Base-by-base conservation (phyloP, 2,329 filamentous ascomycete species). In the Hypoxylon sp. region DNA sequence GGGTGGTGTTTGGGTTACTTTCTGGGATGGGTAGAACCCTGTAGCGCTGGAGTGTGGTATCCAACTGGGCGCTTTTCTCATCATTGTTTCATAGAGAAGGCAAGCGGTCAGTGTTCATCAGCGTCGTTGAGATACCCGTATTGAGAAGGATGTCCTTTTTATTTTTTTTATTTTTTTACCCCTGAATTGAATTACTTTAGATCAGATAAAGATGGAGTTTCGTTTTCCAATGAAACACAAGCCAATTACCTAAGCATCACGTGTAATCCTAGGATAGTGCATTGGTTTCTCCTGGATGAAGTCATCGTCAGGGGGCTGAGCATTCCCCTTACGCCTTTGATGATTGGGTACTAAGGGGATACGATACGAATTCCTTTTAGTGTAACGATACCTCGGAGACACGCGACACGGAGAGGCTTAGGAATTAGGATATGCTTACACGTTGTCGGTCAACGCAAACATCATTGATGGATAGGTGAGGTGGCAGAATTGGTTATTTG, bases 281-380 rank as follows among this genome's bases (percentile, higher is more conserved):
- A 45, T 3, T 9, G 20, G 25, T 16, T 16, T 40, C 19, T 12
- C n/a, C 21, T 12, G 19, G n/a, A 54, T 57, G 54, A 57, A 51
- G 54, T 57, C 54, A 54, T 57, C 32, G 21, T 16, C 32, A 46
- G n/a, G 34, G 44, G 35, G 37, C 32, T 47, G 27, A 47, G 36
- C 25, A 48, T 53, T 52, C 9, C 5, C 21, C 21, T 25, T 25
- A 51, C 35, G 29, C 17, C 43, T 11, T 32, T 4, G 17, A 41
- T 43, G 36, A 45, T 37, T 47, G 21, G 26, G 36, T 44, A n/a
- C n/a, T n/a, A n/a, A 55, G 12, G 40, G 38, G 9, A 29, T 32
- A 48, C 23, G 21, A 6, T 9, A 6, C 19, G 13, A 23, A 20
- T 29, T 36, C 43, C 25, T 44, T 30, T 5, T 31, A 2, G 49